Evolutionary conservation across 2,329 filamentous ascomycete species (phyloP).

Genomic region (Verticillium klebahnii): DNA sequence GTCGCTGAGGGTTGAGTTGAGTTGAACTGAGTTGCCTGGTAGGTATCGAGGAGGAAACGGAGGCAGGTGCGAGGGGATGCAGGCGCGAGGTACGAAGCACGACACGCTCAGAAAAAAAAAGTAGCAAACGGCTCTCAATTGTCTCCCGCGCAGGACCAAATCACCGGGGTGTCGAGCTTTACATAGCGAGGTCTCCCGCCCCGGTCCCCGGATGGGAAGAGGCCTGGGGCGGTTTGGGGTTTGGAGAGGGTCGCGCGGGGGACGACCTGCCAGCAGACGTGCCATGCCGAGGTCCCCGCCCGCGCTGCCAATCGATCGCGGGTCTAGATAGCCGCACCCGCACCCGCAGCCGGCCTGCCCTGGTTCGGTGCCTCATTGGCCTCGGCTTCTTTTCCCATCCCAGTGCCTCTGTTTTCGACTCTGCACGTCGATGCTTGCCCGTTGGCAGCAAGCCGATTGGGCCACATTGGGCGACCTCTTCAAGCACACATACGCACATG

Average conservation of each 20-base stretch:
- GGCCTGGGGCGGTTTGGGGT: background rate
- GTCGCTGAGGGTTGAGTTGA: background rate
- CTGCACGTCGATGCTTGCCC: no score
- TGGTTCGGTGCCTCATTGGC: background rate
- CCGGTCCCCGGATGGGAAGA: no score
- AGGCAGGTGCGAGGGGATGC: no score
- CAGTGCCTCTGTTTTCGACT: no score
- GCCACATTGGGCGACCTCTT: no score
- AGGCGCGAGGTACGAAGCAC: no score
- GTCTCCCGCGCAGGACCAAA: background rate
- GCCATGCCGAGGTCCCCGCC: conserved; percentile 14
- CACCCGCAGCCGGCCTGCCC: conserved; percentile 2
- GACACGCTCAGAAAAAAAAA: background rate
- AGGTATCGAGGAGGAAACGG: no score
- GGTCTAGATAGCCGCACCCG: conserved; percentile 6
- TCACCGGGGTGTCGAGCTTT: background rate
- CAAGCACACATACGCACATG: no score
- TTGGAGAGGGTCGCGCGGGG: background rate
- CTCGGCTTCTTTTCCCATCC: background rate
- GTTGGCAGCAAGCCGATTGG: no score
- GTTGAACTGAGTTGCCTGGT: no score
- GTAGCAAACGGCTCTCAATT: background rate
- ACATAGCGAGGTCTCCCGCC: background rate
- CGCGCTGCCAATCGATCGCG: background rate
- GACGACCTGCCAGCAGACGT: conserved; percentile 1